These are phyloP conservation scores for Penicillium paxilli DNA, from an alignment of 495 filamentous ascomycete genomes.

Conservation along the genomic window DNA sequence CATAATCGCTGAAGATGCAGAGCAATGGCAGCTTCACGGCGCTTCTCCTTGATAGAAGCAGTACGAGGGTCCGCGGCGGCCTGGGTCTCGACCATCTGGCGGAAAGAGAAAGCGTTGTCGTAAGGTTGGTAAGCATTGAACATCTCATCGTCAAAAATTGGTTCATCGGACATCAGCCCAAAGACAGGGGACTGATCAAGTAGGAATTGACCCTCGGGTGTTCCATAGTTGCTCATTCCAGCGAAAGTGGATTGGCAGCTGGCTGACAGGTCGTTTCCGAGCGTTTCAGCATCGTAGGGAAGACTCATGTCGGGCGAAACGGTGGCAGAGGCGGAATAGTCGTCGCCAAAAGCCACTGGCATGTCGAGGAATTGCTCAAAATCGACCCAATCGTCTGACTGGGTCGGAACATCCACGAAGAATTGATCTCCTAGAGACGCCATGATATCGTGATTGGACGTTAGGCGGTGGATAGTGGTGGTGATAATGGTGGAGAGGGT, in stretches of 20 bases:
- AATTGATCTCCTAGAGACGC: conserved; percentile 27
- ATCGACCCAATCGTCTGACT: conserved; percentile 34
- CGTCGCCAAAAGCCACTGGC: conserved; percentile 30
- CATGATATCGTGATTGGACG: conserved; percentile 13
- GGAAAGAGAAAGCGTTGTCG: conserved; percentile 25
- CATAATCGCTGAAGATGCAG: conserved; percentile 42
- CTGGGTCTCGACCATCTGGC: conserved; percentile 42
- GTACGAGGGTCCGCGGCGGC: conserved; percentile 35
- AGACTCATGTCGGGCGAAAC: conserved; percentile 37
- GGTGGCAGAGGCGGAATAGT: conserved; percentile 32
- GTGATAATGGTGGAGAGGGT: too few relatives aligned
- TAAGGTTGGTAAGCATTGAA: conserved; percentile 25
- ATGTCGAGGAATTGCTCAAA: conserved; percentile 43
- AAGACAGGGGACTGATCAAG: conserved; percentile 20
- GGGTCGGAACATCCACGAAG: conserved; percentile 12
- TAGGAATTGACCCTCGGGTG: conserved; percentile 20
- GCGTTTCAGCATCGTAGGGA: conserved; percentile 26
- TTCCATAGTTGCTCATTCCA: conserved; percentile 29
- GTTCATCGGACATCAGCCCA: conserved; percentile 23
- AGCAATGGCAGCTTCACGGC: conserved; percentile 44
- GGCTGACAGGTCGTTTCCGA: conserved; percentile 20
- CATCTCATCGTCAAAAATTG: conserved; percentile 25
- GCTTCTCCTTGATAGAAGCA: conserved; percentile 45
- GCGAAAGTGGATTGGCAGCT: conserved; percentile 27
- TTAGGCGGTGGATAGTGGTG: conserved; percentile 8